These are phyloP conservation scores for Aspergillus latus DNA, from an alignment of 2,329 filamentous ascomycete species.

Conservation along the genomic window DNA sequence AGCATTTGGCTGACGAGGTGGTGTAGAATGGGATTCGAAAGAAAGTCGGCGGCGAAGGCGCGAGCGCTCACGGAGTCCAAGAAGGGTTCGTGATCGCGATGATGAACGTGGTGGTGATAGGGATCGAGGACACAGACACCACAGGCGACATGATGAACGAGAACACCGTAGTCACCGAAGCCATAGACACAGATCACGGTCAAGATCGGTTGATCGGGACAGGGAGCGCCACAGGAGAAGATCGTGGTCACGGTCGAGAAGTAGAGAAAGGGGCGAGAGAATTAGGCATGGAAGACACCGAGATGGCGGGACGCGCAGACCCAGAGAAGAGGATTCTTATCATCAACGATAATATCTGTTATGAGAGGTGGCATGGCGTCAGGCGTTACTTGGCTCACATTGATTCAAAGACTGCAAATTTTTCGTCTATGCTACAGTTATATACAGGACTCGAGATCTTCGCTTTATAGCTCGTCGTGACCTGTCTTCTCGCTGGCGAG, in stretches of 20 bases:
- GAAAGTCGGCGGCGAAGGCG: conserved; percentile 29
- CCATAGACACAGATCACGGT: conserved; percentile 35
- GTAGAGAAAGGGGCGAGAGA: conserved; percentile 27
- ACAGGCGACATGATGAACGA: conserved; percentile 32
- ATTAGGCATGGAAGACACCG: conserved; percentile 27
- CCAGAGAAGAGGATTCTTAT: conserved; percentile 27
- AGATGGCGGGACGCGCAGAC: conserved; percentile 28
- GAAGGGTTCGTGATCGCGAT: conserved; percentile 31
- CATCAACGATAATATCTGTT: conserved; percentile 22
- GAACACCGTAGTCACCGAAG: conserved; percentile 34
- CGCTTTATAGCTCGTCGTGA: conserved; percentile 51
- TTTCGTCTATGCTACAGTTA: conserved; percentile 13
- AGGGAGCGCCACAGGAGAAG: conserved; percentile 23
- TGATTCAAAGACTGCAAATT: conserved; percentile 14
- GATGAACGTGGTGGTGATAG: conserved; percentile 29
- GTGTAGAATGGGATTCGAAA: conserved; percentile 25
- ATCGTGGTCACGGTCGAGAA: conserved; percentile 31
- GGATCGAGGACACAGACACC: conserved; percentile 46
- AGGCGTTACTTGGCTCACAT: conserved; percentile 18
- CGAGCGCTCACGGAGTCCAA: conserved; percentile 37
- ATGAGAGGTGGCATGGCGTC: conserved; percentile 6
- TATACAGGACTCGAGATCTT: conserved; percentile 12
- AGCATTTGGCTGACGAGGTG: conserved; percentile 14
- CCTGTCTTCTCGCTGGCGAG: conserved; percentile 26
- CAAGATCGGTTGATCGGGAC: conserved; percentile 26